Conservation (phyloP, 176 grass and related monocot genomes). For the Oryza officinalis region DNA sequence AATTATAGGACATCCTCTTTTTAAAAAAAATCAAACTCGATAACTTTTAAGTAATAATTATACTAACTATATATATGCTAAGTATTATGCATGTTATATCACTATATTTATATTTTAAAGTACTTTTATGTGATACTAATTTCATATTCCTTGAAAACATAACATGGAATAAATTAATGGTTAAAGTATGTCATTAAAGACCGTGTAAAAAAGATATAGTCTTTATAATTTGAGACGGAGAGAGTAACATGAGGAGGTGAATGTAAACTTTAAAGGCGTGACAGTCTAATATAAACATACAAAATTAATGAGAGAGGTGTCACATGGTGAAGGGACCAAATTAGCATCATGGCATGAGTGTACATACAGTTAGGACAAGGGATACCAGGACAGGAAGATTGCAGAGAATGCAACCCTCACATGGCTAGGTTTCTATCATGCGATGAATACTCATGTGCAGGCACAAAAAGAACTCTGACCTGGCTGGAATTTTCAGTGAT, state of each 20-base stretch:
- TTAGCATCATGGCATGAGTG: constrained; percentile 29
- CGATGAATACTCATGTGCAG: constrained; percentile 18
- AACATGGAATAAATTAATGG: too few relatives aligned
- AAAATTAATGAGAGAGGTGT: background rate
- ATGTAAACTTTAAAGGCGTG: background rate
- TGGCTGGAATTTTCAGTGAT: constrained; percentile 11
- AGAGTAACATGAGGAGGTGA: background rate
- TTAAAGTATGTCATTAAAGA: too few relatives aligned
- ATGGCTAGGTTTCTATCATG: constrained; percentile 25
- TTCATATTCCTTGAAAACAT: too few relatives aligned
- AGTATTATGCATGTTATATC: too few relatives aligned
- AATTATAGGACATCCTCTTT: too few relatives aligned
- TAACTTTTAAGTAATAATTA: too few relatives aligned
- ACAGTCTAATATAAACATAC: background rate
- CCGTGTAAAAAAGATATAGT: too few relatives aligned
- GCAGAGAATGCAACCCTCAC: constrained; percentile 47
- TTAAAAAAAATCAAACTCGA: too few relatives aligned
- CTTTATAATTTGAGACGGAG: too few relatives aligned
- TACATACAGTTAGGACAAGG: constrained; percentile 28
- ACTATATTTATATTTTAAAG: too few relatives aligned
- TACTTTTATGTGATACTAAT: too few relatives aligned
- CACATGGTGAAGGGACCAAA: constrained; percentile 19
- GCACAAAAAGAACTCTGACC: constrained; percentile 1
- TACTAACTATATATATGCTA: too few relatives aligned
- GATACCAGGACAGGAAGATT: constrained; percentile 40